phyloP scores from a whole-genome alignment of 495 filamentous ascomycete genomes.

The Achaetomiella virescens region DNA sequence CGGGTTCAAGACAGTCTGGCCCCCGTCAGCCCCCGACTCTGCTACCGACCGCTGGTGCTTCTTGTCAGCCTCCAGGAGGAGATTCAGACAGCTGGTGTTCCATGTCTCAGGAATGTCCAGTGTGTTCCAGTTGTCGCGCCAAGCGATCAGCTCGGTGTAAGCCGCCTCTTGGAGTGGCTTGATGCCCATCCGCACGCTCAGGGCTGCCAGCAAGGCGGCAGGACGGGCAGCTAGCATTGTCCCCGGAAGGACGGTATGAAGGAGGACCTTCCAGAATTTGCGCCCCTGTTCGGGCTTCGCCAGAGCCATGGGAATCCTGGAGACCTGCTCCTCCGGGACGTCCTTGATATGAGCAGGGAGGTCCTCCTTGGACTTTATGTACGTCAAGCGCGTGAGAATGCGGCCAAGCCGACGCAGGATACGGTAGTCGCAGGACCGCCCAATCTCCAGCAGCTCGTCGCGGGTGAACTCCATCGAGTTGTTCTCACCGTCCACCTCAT shows the following conservation, averaged over 20 bases:
- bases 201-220: constrained; percentile 40
- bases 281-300: constrained; percentile 23
- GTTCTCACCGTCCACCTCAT: constrained; percentile 16
- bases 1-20: constrained; percentile 18
- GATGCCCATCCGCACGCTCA: constrained; percentile 39
- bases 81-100: constrained; percentile 36
- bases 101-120: constrained; percentile 42
- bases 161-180: constrained; percentile 33
- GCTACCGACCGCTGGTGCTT: constrained; percentile 21
- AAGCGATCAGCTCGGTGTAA: constrained; percentile 33
- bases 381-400: constrained; percentile 39
- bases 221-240: constrained; percentile 38
- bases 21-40: not conserved
- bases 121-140: constrained; percentile 35
- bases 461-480: constrained; percentile 28
- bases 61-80: constrained; percentile 40
- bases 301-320: constrained; percentile 36
- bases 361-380: constrained; percentile 31
- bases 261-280: constrained; percentile 39
- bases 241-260: constrained; percentile 40
- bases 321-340: constrained; percentile 19
- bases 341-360: constrained; percentile 37
- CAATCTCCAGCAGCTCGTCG: constrained; percentile 42
- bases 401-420: constrained; percentile 37
- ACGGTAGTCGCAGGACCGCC: constrained; percentile 38